A percentile compares a stretch with the other conserved stretches of the same genome.
phyloP scores from a whole-genome alignment of 352 stramenopile species.

The Phytophthora aleatoria region DNA sequence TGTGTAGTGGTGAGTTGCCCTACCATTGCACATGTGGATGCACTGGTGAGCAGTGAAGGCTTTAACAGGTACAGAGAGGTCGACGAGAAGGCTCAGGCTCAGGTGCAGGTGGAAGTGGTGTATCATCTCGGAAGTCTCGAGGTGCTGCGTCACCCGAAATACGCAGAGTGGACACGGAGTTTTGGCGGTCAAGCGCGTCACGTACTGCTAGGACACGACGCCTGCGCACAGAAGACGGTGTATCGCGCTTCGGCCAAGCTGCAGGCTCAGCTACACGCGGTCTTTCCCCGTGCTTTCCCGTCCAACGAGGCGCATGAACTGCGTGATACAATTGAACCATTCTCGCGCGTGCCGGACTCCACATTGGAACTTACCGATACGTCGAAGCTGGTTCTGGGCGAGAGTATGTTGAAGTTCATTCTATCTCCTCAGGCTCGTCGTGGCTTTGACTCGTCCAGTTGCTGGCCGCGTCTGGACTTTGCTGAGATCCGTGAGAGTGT shows the following conservation, averaged over 20 bases:
- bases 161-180: slow-evolving; percentile 54
- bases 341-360: slow-evolving; percentile 40
- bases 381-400: slow-evolving; percentile 50
- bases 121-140: slow-evolving; percentile 59
- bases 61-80: slow-evolving; percentile 54
- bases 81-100: slow-evolving; percentile 14
- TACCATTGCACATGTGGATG: slow-evolving; percentile 60
- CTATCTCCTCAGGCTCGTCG: slow-evolving; percentile 60
- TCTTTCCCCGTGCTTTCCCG: slow-evolving; percentile 70
- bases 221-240: slow-evolving; percentile 68
- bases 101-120: slow-evolving; percentile 61
- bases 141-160: slow-evolving; percentile 63
- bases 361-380: slow-evolving; percentile 18
- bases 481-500: slow-evolving; percentile 39
- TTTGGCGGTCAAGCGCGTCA: slow-evolving; percentile 71
- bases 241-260: slow-evolving; percentile 74
- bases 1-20: slow-evolving; percentile 70
- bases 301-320: slow-evolving; percentile 55
- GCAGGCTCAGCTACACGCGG: slow-evolving; percentile 67
- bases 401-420: slow-evolving; percentile 80
- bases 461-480: slow-evolving; percentile 57
- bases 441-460: slow-evolving; percentile 62
- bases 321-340: slow-evolving; percentile 37
- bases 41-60: slow-evolving; percentile 42
- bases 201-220: slow-evolving; percentile 54